Evolutionary conservation across 352 stramenopile genomes (phyloP).

Genomic region (Lagenidium sp.): DNA sequence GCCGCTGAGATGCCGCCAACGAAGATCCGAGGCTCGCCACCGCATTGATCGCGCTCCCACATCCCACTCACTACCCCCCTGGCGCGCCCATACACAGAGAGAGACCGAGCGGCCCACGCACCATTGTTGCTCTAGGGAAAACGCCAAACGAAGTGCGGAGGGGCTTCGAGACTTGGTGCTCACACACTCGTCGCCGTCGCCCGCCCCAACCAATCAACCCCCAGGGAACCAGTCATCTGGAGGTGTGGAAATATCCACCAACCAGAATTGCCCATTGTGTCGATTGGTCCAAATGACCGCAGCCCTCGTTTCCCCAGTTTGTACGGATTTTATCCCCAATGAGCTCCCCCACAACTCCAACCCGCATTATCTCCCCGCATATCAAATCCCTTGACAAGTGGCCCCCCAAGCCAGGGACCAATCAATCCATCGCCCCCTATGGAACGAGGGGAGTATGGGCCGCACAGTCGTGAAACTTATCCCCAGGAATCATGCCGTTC

Average conservation of each 20-base stretch:
- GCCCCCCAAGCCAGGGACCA: too few relatives aligned
- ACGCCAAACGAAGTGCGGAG: slow-evolving; percentile 83
- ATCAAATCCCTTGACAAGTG: too few relatives aligned
- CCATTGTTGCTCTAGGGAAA: slow-evolving; percentile 81
- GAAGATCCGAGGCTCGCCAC: too few relatives aligned
- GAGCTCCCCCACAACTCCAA: neutral
- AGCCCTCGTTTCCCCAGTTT: too few relatives aligned
- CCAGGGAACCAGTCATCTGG: slow-evolving; percentile 71
- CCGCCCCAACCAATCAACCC: slow-evolving; percentile 20
- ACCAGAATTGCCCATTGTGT: slow-evolving; percentile 8
- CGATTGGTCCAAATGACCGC: slow-evolving; percentile 29
- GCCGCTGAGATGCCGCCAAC: too few relatives aligned
- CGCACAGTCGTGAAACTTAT: slow-evolving; percentile 74
- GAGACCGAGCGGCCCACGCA: too few relatives aligned
- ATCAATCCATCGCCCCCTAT: too few relatives aligned
- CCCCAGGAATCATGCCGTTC: slow-evolving; percentile 84
- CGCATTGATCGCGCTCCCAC: too few relatives aligned
- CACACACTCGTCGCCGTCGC: neutral
- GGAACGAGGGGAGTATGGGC: too few relatives aligned
- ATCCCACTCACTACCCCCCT: too few relatives aligned
- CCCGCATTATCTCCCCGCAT: neutral
- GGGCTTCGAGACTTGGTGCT: slow-evolving; percentile 3
- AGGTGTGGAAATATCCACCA: slow-evolving; percentile 16
- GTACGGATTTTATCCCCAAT: neutral
- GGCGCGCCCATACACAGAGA: too few relatives aligned